A percentile compares a stretch with the other conserved stretches of the same genome.
Conservation (phyloP, 345 rosid genomes). For the Pelargonium nanum region DNA sequence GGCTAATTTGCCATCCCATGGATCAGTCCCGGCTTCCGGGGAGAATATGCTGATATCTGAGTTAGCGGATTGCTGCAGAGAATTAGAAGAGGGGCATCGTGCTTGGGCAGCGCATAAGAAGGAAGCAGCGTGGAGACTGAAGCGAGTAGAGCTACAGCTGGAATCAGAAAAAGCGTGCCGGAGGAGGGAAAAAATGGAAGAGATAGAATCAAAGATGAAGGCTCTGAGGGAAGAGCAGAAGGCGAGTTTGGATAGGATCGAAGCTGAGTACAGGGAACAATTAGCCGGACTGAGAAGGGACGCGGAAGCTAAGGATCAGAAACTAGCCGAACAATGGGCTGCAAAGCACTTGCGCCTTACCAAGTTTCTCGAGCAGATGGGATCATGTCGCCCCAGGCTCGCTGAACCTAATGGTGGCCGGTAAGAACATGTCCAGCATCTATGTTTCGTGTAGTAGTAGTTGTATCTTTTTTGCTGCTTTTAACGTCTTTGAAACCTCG, state of each 20-base stretch:
- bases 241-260: conserved; percentile 57
- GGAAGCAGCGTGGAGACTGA: conserved; percentile 89
- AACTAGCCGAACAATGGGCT: too few species aligned
- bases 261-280: conserved; percentile 73
- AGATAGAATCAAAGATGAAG: conserved; percentile 66
- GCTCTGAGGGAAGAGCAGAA: conserved; percentile 81
- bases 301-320: conserved; percentile 81
- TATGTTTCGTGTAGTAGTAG: too few species aligned
- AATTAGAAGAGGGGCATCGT: conserved; percentile 84
- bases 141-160: conserved; percentile 78
- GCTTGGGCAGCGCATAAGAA: conserved; percentile 80
- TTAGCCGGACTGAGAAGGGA: conserved; percentile 55
- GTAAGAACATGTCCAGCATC: too few species aligned
- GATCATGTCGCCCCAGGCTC: too few species aligned
- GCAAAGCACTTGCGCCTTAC: too few species aligned
- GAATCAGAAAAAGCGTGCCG: conserved; percentile 76
- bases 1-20: conserved; percentile 32
- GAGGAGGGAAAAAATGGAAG: conserved; percentile 81
- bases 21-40: conserved; percentile 34
- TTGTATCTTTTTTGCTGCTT: too few species aligned
- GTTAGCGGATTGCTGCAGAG: conserved; percentile 78
- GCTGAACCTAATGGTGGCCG: too few species aligned
- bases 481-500: too few species aligned
- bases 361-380: too few species aligned
- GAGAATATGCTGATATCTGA: conserved; percentile 54